phyloP scores from a whole-genome alignment of 768 basidiomycete species.

The Termitomyces heimii region DNA sequence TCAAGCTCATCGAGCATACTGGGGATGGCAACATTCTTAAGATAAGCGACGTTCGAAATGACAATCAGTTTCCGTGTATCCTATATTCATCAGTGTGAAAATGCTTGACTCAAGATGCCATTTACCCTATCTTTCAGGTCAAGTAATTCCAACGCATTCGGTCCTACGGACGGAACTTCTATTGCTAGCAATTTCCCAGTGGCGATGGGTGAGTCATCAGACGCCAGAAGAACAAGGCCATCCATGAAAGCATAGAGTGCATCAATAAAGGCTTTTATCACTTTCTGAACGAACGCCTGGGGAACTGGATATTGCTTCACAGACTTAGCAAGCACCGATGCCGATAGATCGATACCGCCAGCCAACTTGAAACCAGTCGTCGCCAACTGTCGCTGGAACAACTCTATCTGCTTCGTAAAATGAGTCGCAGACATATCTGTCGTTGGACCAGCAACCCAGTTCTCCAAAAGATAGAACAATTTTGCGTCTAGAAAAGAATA shows the following conservation, averaged over 20 bases:
- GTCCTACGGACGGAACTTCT: slow-evolving; percentile 25
- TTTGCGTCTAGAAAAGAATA: slow-evolving; percentile 57
- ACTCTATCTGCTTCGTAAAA: slow-evolving; percentile 72
- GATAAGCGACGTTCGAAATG: slow-evolving; percentile 80
- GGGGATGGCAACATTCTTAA: slow-evolving; percentile 67
- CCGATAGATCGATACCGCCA: slow-evolving; percentile 60
- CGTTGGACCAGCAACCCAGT: slow-evolving; percentile 67
- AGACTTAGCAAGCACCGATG: slow-evolving; percentile 41
- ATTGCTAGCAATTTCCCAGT: slow-evolving; percentile 28
- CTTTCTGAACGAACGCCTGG: slow-evolving; percentile 60
- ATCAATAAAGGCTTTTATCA: slow-evolving; percentile 83
- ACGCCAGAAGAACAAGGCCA: slow-evolving; percentile 77
- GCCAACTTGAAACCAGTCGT: slow-evolving; percentile 77
- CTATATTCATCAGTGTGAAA: slow-evolving; percentile 31
- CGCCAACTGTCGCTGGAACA: slow-evolving; percentile 75
- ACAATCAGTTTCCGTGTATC: slow-evolving; percentile 84
- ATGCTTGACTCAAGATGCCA: not conserved
- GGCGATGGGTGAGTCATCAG: slow-evolving; percentile 53
- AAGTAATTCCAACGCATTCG: slow-evolving; percentile 49
- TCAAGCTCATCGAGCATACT: slow-evolving; percentile 79
- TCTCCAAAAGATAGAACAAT: slow-evolving; percentile 78
- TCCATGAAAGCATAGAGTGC: slow-evolving; percentile 81
- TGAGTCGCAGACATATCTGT: slow-evolving; percentile 61
- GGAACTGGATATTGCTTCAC: slow-evolving; percentile 59
- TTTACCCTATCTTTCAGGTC: slow-evolving; percentile 62